phyloP scores from a whole-genome alignment of 2,329 filamentous ascomycete genomes.

The Scolecobasidium constrictum region DNA sequence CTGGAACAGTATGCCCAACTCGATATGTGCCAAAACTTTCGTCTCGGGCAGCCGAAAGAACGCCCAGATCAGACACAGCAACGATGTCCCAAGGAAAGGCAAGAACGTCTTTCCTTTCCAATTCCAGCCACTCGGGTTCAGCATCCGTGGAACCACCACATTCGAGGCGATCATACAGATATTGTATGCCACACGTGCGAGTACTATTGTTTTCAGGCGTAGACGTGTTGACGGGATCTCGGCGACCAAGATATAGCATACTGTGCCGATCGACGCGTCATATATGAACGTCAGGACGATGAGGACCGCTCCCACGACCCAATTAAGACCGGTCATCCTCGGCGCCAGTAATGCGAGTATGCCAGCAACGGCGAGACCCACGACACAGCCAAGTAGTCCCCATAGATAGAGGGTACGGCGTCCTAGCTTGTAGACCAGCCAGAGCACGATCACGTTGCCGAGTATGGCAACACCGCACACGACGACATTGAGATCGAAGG shows the following conservation, averaged over 20 bases:
- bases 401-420: constrained; percentile 66
- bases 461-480: constrained; percentile 62
- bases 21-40: constrained; percentile 67
- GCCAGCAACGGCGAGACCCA: constrained; percentile 48
- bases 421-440: constrained; percentile 63
- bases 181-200: constrained; percentile 68
- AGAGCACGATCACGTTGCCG: constrained; percentile 73
- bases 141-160: constrained; percentile 83
- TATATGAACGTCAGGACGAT: constrained; percentile 73
- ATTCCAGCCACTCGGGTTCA: constrained; percentile 77
- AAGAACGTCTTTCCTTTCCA: constrained; percentile 83
- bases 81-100: constrained; percentile 76
- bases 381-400: constrained; percentile 50
- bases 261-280: constrained; percentile 78
- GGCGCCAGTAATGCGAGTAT: constrained; percentile 60
- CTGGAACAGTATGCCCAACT: constrained; percentile 79
- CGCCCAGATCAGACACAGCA: constrained; percentile 69
- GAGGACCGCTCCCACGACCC: constrained; percentile 19
- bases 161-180: constrained; percentile 71
- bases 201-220: constrained; percentile 83
- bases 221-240: constrained; percentile 75
- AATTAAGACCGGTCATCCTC: constrained; percentile 32
- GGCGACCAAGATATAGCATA: constrained; percentile 79
- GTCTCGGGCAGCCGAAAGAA: constrained; percentile 78
- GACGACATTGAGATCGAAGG: constrained; percentile 40